Base-by-base conservation (phyloP, 768 basidiomycete species). In the Phaeotremella fagi region DNA sequence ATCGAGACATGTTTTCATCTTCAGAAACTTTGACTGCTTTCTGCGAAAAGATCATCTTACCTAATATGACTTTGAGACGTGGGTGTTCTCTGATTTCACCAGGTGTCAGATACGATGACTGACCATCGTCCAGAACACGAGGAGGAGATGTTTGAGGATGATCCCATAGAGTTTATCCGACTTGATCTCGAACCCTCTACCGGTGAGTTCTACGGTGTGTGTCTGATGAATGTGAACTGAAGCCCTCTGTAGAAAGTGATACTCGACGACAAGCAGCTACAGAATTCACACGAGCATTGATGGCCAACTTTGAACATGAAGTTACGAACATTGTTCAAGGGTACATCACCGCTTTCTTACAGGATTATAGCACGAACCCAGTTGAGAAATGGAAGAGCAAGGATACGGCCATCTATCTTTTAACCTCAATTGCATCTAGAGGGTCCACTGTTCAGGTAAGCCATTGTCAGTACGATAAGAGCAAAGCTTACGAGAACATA, bases 61-160 rank as follows among this genome's bases (percentile, higher is more conserved):
- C 94, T n/a, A 97, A 95, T 64, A 88, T 95, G 54, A 78, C 82
- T 14, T 79, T 98, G 14, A 82, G 91, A 56, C 79, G 81, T 80
- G 49, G 52, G 76, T 70, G 15, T 26, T 3, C 5, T 1, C 33
- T 15, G 9, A 23, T 24, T 2, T 26, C 16, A 9, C 35, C 9
- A 14, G n/a, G 26, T 45, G 29, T 28, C 29, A 29, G 4, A 41
- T 35, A 9, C 15, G 20, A 23, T 51, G 16, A 20, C 36, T 46
- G 25, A 29, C 41, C 15, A 16, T 51, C 26, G 22, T 33, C 20
- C 54, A 82, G 85, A 87, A 33, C 87, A 90, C 61, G 92, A 97
- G 51, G 80, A 88, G 45, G 95, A 99, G 65, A 85, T 90, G 72
- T 98, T 99, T 66, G 91, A 95, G 75, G 95, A 98, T 56, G 92